Conservation (phyloP, 2,329 filamentous ascomycete species). For the Colletotrichum neosansevieriae region DNA sequence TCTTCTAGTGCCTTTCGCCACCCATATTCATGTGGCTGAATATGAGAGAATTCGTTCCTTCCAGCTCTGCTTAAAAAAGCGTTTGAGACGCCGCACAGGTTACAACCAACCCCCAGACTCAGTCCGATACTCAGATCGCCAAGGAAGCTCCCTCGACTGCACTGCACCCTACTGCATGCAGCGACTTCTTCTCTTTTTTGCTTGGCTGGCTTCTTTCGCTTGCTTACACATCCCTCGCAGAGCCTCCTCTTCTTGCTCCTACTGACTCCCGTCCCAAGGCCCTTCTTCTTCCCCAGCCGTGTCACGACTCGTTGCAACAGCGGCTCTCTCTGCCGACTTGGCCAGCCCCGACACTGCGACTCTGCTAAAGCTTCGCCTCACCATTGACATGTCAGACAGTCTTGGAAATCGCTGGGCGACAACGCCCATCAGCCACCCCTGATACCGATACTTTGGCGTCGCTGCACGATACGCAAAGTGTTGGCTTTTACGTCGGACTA, state of each 20-base stretch:
- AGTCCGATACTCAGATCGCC: conserved; percentile 38
- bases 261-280: neutral
- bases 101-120: conserved; percentile 36
- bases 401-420: conserved; percentile 21
- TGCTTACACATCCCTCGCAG: conserved; percentile 28
- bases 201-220: conserved; percentile 13
- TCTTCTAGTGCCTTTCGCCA: too few species aligned
- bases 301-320: conserved; percentile 28
- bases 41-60: too few species aligned
- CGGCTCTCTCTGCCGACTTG: conserved; percentile 30
- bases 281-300: neutral
- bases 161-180: neutral
- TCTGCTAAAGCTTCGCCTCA: conserved; percentile 38
- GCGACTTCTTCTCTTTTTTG: conserved; percentile 1
- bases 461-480: neutral
- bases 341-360: conserved; percentile 28
- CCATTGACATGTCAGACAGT: conserved; percentile 22
- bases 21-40: too few species aligned
- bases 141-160: conserved; percentile 31
- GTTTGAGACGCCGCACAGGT: conserved; percentile 36
- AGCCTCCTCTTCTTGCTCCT: neutral
- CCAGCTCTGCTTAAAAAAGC: conserved; percentile 41
- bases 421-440: conserved; percentile 22
- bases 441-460: conserved; percentile 3
- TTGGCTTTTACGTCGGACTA: conserved; percentile 11